A percentile compares a stretch with the other conserved stretches of the same genome.
Conservation (phyloP, 805 yeast species). For the Maudiozyma saulgeensis region DNA sequence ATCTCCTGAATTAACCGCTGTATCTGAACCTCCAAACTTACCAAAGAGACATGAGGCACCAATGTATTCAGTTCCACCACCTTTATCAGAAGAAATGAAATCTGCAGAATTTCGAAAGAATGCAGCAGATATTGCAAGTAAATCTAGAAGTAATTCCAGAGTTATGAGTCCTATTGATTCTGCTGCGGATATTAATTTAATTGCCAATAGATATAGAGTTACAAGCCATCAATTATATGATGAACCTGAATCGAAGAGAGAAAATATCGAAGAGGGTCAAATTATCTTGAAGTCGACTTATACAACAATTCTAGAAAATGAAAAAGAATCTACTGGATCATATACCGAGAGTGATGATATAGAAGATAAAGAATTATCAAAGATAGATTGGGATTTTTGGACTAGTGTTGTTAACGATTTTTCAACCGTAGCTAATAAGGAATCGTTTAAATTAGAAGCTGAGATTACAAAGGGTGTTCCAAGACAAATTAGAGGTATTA, state of each 20-base stretch:
- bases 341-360: constrained; percentile 7
- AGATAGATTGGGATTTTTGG: constrained; percentile 83
- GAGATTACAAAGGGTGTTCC: constrained; percentile 77
- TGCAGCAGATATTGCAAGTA: constrained; percentile 11
- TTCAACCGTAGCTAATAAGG: constrained; percentile 50
- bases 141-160: neutral
- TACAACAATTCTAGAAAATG: constrained; percentile 15
- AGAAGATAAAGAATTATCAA: constrained; percentile 32
- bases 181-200: constrained; percentile 44
- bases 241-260: constrained; percentile 44
- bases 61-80: constrained; percentile 23
- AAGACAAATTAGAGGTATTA: constrained; percentile 70
- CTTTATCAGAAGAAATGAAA: constrained; percentile 23
- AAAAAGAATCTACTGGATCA: constrained; percentile 9
- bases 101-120: constrained; percentile 20
- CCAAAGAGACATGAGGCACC: neutral
- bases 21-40: neutral
- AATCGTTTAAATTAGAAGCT: constrained; percentile 48
- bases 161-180: constrained; percentile 15
- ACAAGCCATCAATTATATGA: constrained; percentile 42
- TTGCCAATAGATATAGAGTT: constrained; percentile 50
- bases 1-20: neutral
- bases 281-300: constrained; percentile 32
- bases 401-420: constrained; percentile 70
- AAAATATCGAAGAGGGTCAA: constrained; percentile 41